These are phyloP conservation scores for Suillus subluteus DNA, from an alignment of 768 basidiomycete genomes.

Conservation along the genomic window DNA sequence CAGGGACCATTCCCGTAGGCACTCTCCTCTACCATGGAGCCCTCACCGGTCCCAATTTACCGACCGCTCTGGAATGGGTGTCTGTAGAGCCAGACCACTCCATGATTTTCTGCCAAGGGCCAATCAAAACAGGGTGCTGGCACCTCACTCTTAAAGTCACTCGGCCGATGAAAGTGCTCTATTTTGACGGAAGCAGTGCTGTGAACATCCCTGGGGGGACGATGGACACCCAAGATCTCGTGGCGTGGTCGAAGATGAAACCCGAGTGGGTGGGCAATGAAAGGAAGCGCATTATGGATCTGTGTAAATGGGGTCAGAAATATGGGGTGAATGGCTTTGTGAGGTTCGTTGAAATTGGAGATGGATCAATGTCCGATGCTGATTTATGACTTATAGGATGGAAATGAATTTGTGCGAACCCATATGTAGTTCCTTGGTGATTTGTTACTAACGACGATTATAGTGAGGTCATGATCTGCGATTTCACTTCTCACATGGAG, in stretches of 20 bases:
- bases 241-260: slow-evolving; percentile 32
- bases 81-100: slow-evolving; percentile 42
- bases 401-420: slow-evolving; percentile 50
- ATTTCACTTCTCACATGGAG: slow-evolving; percentile 45
- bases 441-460: not conserved
- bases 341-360: slow-evolving; percentile 17
- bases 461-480: slow-evolving; percentile 53
- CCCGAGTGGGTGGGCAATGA: slow-evolving; percentile 27
- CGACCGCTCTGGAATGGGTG: slow-evolving; percentile 29
- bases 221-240: slow-evolving; percentile 40
- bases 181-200: slow-evolving; percentile 37
- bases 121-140: slow-evolving; percentile 26
- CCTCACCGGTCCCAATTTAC: slow-evolving; percentile 13
- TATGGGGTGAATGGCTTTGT: slow-evolving; percentile 40
- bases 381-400: slow-evolving; percentile 36
- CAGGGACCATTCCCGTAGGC: slow-evolving; percentile 37
- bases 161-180: slow-evolving; percentile 33
- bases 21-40: slow-evolving; percentile 41
- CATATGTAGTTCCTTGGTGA: not conserved
- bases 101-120: slow-evolving; percentile 35
- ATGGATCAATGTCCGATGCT: not conserved
- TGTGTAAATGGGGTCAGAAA: slow-evolving; percentile 39
- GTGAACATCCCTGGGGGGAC: slow-evolving; percentile 34
- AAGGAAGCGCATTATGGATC: slow-evolving; percentile 24
- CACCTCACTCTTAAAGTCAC: slow-evolving; percentile 32